These are phyloP conservation scores for Aureobasidium uvarum DNA, from an alignment of 2,329 filamentous ascomycete species.

Conservation along the genomic window DNA sequence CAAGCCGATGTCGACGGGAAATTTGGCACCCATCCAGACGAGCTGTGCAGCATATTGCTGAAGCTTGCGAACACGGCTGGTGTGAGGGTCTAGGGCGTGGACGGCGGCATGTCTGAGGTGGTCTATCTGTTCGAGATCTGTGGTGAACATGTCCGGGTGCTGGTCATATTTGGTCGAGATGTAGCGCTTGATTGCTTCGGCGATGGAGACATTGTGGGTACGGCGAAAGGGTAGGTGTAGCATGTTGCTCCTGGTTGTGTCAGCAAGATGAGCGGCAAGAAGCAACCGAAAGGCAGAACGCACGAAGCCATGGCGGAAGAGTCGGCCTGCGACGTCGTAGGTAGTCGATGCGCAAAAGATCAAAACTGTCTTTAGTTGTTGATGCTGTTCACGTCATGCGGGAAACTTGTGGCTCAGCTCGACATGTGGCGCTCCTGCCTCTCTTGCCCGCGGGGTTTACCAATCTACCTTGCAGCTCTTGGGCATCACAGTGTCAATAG, in stretches of 20 bases:
- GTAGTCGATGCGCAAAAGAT: background rate
- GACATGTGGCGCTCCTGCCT: background rate
- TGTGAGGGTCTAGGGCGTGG: slow-evolving; percentile 82
- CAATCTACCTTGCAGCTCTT: background rate
- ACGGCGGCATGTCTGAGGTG: slow-evolving; percentile 79
- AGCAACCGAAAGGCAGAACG: background rate
- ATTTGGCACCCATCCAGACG: slow-evolving; percentile 90
- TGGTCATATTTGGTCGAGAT: slow-evolving; percentile 99
- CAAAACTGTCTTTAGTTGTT: slow-evolving; percentile 5
- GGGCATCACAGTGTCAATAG: background rate
- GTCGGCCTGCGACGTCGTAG: background rate
- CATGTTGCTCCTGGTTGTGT: slow-evolving; percentile 51
- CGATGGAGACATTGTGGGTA: slow-evolving; percentile 74
- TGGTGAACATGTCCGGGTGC: slow-evolving; percentile 92
- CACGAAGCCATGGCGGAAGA: slow-evolving; percentile 23
- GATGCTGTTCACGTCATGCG: slow-evolving; percentile 15
- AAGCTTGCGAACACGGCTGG: slow-evolving; percentile 82
- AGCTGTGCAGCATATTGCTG: slow-evolving; percentile 89
- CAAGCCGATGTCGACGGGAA: slow-evolving; percentile 91
- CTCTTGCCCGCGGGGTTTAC: background rate
- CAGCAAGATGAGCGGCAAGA: background rate
- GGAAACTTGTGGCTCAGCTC: slow-evolving; percentile 5
- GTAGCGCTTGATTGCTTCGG: slow-evolving; percentile 84
- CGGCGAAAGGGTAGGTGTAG: slow-evolving; percentile 85
- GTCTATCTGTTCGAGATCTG: slow-evolving; percentile 86